Evolutionary conservation across 352 stramenopile species (phyloP).

Genomic region (Phytophthora uliginosa): DNA sequence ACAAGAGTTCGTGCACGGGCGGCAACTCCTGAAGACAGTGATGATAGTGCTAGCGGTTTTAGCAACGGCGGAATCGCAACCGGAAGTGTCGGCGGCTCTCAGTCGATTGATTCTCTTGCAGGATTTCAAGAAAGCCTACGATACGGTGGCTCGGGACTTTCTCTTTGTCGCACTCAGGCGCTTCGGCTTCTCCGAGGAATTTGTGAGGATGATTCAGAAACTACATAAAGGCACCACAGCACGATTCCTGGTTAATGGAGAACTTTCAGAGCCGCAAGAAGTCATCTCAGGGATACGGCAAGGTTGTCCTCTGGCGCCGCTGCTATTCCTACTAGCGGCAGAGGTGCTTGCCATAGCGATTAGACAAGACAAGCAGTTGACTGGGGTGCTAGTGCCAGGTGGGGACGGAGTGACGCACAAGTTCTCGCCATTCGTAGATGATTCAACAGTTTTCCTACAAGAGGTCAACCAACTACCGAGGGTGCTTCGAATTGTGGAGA

Average conservation of each 20-base stretch:
- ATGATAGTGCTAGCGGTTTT: slow-evolving; percentile 2
- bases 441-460: slow-evolving; percentile 4
- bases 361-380: background rate
- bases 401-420: background rate
- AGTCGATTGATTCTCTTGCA: background rate
- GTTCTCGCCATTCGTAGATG: slow-evolving; percentile 12
- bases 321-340: background rate
- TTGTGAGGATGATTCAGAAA: background rate
- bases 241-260: background rate
- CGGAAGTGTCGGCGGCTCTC: background rate
- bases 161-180: background rate
- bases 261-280: background rate
- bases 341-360: background rate
- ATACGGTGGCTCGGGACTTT: background rate
- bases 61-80: background rate
- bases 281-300: background rate
- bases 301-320: background rate
- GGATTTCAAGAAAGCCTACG: background rate
- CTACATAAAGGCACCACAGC: background rate
- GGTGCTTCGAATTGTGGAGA: background rate
- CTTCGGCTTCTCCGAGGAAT: background rate
- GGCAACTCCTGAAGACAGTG: background rate
- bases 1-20: background rate
- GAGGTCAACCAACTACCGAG: background rate
- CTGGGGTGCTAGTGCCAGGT: background rate